Evolutionary conservation across 1,139 yeast species (phyloP).

Genomic region (Debaryomyces fabryi): DNA sequence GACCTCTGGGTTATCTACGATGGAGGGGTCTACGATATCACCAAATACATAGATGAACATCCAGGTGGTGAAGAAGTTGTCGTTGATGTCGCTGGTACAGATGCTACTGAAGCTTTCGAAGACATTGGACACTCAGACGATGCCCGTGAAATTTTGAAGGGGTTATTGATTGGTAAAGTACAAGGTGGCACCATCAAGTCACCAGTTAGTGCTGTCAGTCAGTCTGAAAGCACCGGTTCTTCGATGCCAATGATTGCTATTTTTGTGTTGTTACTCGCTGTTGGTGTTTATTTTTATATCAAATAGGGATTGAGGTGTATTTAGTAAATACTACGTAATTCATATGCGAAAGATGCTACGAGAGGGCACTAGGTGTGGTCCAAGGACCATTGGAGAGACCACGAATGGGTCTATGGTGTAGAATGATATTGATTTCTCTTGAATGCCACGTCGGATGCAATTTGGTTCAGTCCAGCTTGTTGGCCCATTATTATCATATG

Average conservation of each 20-base stretch:
- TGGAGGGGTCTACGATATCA: constrained; percentile 87
- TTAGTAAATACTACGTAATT: background rate
- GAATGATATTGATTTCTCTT: background rate
- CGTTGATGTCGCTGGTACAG: constrained; percentile 86
- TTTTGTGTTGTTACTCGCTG: constrained; percentile 54
- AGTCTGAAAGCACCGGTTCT: constrained; percentile 28
- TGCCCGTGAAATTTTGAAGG: constrained; percentile 75
- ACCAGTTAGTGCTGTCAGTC: constrained; percentile 23
- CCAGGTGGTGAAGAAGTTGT: constrained; percentile 97
- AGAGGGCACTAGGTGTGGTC: background rate
- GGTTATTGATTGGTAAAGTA: constrained; percentile 66
- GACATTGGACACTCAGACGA: constrained; percentile 99
- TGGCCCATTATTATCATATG: background rate
- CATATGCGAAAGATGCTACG: background rate
- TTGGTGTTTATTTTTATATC: constrained; percentile 54
- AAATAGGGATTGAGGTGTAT: constrained; percentile 4
- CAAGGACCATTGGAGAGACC: background rate
- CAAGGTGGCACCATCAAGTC: constrained; percentile 47
- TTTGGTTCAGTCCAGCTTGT: background rate
- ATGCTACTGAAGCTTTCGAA: constrained; percentile 92
- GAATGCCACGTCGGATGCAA: background rate
- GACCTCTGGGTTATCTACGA: constrained; percentile 91
- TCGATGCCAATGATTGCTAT: constrained; percentile 47
- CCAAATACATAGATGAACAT: constrained; percentile 89
- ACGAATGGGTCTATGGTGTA: background rate